Base-by-base conservation (phyloP, 495 filamentous ascomycete genomes). In the Margaritispora aquatica region DNA sequence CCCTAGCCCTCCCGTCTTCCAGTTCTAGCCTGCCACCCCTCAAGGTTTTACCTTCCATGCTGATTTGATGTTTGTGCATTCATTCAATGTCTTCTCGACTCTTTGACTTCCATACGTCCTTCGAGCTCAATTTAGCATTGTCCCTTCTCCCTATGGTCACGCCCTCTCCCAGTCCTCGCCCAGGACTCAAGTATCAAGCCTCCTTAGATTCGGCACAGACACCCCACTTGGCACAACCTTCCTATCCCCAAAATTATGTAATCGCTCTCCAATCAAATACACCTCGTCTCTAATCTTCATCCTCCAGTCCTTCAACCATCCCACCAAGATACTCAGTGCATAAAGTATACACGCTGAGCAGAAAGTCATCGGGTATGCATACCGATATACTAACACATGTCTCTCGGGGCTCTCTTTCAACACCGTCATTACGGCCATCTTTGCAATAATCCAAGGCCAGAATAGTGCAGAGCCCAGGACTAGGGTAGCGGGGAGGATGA, bases 201-300 rank as follows among this genome's bases (percentile, higher is more conserved):
- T 23, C 5, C 47, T 4, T 22, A 50, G 9, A 24, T 26, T 50
- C 2, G 47, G 47, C n/a, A 50, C 47, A 24, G 21, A 10, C 7
- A 50, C 65, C 31, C 54, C 54, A 51, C 24, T 52, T 3, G 26
- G 22, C 15, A 20, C 58, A 23, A 22, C 44, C 44, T 64, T 67
- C 51, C 62, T 57, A 21, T 65, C 63, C 13, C 66, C 66, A 31
- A 68, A 68, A 56, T 68, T 68, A 51, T 68, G 66, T 24, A 99
- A 73, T 29, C 92, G 76, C 74, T 97, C 92, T 1, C 94, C 94
- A 66, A 97, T 94, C 62, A 97, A 74, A 67, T 97, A 99, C 8
- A 96, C 93, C 72, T 99, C 94, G 68, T 99, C 94, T 29, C 87
- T 75, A 51, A 99, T 91, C 63, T 83, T 84, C 66, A 84, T 79